Conservation (phyloP, 1,284 basidiomycete genomes). For the Sparassis latifolia region DNA sequence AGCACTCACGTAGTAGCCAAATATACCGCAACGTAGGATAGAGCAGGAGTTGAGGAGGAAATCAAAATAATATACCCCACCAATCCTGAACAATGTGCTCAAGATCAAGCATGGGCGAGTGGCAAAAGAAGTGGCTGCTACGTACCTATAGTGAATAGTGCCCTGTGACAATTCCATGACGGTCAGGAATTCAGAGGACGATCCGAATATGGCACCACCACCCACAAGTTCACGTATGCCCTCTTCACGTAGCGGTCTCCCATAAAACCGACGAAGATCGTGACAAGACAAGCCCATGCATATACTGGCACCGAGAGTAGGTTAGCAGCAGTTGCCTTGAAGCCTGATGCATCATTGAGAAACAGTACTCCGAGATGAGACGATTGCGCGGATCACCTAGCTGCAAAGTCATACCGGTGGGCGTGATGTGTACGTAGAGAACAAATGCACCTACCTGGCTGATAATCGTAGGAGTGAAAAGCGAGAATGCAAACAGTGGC, state of each 20-base stretch:
- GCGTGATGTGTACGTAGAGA: too few species aligned
- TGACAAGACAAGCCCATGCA: constrained; percentile 43
- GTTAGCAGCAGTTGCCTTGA: constrained; percentile 44
- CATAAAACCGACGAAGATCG: constrained; percentile 38
- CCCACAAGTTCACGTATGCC: constrained; percentile 42
- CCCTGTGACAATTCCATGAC: background rate
- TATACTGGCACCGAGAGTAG: constrained; percentile 49
- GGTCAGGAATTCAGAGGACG: too few species aligned
- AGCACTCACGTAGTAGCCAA: constrained; percentile 39
- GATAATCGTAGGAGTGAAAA: constrained; percentile 52
- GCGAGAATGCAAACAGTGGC: constrained; percentile 47
- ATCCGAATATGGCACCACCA: background rate
- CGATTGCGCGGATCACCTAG: too few species aligned
- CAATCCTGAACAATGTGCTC: constrained; percentile 21
- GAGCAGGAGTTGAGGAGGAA: constrained; percentile 34
- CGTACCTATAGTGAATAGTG: background rate
- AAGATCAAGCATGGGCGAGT: too few species aligned
- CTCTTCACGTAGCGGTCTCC: constrained; percentile 42
- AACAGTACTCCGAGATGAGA: too few species aligned
- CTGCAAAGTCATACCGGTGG: too few species aligned
- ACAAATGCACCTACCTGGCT: constrained; percentile 28
- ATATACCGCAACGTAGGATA: constrained; percentile 41
- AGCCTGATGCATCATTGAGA: constrained; percentile 23
- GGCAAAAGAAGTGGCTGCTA: background rate
- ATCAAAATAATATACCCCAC: constrained; percentile 50